These are phyloP conservation scores for Nannizziopsis arthrosporioides DNA, from an alignment of 2,329 filamentous ascomycete species.

Conservation along the genomic window DNA sequence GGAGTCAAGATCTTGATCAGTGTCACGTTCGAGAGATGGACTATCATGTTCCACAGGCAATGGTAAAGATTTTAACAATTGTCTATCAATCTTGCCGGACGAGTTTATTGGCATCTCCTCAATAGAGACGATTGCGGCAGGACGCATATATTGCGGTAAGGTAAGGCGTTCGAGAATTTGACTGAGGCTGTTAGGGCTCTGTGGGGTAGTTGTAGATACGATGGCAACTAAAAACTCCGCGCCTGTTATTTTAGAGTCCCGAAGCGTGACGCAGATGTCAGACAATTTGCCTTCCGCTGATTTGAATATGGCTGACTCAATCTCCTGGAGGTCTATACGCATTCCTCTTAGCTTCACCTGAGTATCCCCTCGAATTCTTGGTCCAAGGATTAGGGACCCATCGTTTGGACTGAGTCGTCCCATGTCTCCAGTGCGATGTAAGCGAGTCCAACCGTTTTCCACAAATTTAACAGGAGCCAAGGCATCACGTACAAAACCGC, in stretches of 20 bases:
- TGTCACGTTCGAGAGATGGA: no score
- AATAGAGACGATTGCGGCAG: slow-evolving; percentile 7
- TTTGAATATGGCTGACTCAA: slow-evolving; percentile 31
- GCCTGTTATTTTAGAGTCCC: no score
- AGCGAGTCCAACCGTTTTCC: slow-evolving; percentile 9
- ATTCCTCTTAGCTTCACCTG: slow-evolving; percentile 52
- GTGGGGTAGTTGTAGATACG: no score
- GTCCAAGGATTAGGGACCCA: slow-evolving; percentile 23
- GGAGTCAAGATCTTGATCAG: no score
- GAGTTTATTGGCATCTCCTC: slow-evolving; percentile 8
- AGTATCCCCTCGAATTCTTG: slow-evolving; percentile 42
- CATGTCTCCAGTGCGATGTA: slow-evolving; percentile 6
- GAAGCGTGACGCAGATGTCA: slow-evolving; percentile 46
- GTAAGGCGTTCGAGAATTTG: neutral
- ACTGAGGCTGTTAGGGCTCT: no score
- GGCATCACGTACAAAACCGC: no score
- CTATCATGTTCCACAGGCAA: neutral
- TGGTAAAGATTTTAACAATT: neutral
- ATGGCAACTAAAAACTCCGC: no score
- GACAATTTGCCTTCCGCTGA: slow-evolving; percentile 52
- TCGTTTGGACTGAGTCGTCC: slow-evolving; percentile 25
- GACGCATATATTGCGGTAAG: slow-evolving; percentile 13
- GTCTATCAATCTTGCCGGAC: slow-evolving; percentile 11
- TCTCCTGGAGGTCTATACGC: slow-evolving; percentile 41
- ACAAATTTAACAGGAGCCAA: no score